Percentiles rank a stretch among this genome's conserved stretches.
Conservation (phyloP, 129 eudicot genomes). For the Helianthus annuus region HanXRQr2.0-SUNRISE NC_035447.2:124749689-124750188, state of each 20-base stretch:
- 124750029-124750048: slow-evolving; percentile 51
- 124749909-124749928: slow-evolving; percentile 57
- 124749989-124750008: slow-evolving; percentile 58
- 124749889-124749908: slow-evolving; percentile 45
- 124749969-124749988: slow-evolving; percentile 53
- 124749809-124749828: slow-evolving; percentile 44
- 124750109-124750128: slow-evolving; percentile 61
- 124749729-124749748: too few relatives aligned
- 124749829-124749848: slow-evolving; percentile 48
- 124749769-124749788: slow-evolving; percentile 60
- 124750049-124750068: slow-evolving; percentile 52
- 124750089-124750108: slow-evolving; percentile 31
- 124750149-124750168: slow-evolving; percentile 40
- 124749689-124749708: too few relatives aligned
- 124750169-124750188: slow-evolving; percentile 44
- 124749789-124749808: slow-evolving; percentile 54
- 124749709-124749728: too few relatives aligned
- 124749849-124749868: slow-evolving; percentile 50
- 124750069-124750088: slow-evolving; percentile 49
- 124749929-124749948: slow-evolving; percentile 68
- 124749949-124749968: slow-evolving; percentile 58
- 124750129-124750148: slow-evolving; percentile 64
- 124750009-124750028: slow-evolving; percentile 61
- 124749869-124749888: slow-evolving; percentile 46
- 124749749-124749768: too few relatives aligned